These are phyloP conservation scores for Hypocreales sp. DNA, from an alignment of 2,329 filamentous ascomycete genomes.

Conservation along the genomic window DNA sequence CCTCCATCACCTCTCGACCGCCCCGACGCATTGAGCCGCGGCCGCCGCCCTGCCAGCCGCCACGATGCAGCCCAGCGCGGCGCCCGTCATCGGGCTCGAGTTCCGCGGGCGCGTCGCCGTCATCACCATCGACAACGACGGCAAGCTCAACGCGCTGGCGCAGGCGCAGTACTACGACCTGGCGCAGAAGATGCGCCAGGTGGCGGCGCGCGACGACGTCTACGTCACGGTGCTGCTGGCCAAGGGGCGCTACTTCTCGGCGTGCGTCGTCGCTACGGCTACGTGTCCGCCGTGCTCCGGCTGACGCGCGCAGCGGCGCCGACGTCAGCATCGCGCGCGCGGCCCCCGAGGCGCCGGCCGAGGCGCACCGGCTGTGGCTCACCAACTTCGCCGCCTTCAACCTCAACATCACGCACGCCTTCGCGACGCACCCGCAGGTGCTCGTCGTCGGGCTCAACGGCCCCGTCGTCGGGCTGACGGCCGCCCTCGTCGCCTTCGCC, in stretches of 20 bases:
- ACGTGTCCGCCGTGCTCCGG: too few relatives aligned
- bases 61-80: not conserved
- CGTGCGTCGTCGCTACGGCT: too few relatives aligned
- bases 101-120: slow-evolving; percentile 38
- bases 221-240: slow-evolving; percentile 74
- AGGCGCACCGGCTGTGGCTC: slow-evolving; percentile 41
- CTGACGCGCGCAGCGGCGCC: slow-evolving; percentile 70
- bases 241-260: slow-evolving; percentile 75
- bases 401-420: slow-evolving; percentile 76
- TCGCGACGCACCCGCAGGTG: slow-evolving; percentile 89
- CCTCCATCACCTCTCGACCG: too few relatives aligned
- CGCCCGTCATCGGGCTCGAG: slow-evolving; percentile 19
- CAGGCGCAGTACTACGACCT: slow-evolving; percentile 64
- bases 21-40: too few relatives aligned
- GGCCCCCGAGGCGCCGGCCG: slow-evolving; percentile 19
- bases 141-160: slow-evolving; percentile 76
- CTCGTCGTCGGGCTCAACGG: slow-evolving; percentile 85
- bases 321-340: slow-evolving; percentile 48
- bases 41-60: too few relatives aligned
- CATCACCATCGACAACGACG: slow-evolving; percentile 71
- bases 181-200: slow-evolving; percentile 55
- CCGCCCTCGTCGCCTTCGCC: slow-evolving; percentile 65
- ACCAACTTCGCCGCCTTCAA: slow-evolving; percentile 68
- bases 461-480: slow-evolving; percentile 75
- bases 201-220: slow-evolving; percentile 66